Base-by-base conservation (phyloP, 371 early-diverging fungal genomes). In the Chytridium lagenaria region DNA sequence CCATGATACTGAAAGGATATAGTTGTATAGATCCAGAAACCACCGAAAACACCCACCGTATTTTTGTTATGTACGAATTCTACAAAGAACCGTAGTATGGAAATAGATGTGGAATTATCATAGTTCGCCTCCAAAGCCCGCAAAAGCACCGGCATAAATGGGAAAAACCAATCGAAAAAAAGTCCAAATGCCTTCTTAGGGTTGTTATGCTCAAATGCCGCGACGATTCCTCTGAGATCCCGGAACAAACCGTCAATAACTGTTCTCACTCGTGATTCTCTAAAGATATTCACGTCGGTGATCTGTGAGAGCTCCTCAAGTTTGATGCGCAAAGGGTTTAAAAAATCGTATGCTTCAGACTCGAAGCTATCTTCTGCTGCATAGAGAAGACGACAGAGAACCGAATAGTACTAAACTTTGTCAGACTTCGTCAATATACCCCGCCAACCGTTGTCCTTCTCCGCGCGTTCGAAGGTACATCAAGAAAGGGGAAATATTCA, bases 151-250 rank as follows among this genome's bases (percentile, higher is more conserved):
- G 83, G 86, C 40, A 88, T 86, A 71, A 92, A 90, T 1, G 81
- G 81, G 52, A 69, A 75, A 31, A 95, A 89, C 97, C 97, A 96
- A 39, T 93, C 92, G 73, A 93, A 95, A 76, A 95, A 92, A 36
- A 92, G 38, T 23, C 78, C 74, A 76, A 88, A 95, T 70, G 88
- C 85, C 50, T 83, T 80, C 65, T 81, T 70, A 88, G 86, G 3
- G 80, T 87, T 66, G 85, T 83, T 28, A 93, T 87, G 19, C 37
- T 77, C 71, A 39, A 73, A 67, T 5, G 94, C 89, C 0, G 85
- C 77, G 55, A 94, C 84, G 63, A 94, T 90, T 1, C 95, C 95
- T 52, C 91, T 86, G 68, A 95, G 77, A 74, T 95, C 95, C 26
- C 91, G 86, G 71, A 95, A 92, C 12, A 92, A 71, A 33, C 92